Base-by-base conservation (phyloP, 805 yeast species). In the Kazachstania kunashirensis region DNA sequence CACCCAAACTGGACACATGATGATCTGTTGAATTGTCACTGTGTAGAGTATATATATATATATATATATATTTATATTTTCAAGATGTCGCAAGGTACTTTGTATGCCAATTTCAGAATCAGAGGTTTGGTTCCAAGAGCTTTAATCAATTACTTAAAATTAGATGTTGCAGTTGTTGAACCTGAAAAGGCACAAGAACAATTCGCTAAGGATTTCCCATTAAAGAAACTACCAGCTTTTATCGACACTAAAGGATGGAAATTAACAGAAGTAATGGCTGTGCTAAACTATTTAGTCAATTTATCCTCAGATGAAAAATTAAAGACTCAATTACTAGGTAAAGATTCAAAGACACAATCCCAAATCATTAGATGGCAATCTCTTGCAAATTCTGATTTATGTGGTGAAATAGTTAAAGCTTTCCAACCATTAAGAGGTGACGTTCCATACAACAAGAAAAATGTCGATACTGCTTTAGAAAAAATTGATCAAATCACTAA, bases 21-120 rank as follows among this genome's bases (percentile, higher is more conserved):
- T n/a, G n/a, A n/a, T n/a, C n/a, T n/a, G n/a, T n/a, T n/a, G n/a
- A n/a, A n/a, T n/a, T n/a, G n/a, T n/a, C n/a, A n/a, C n/a, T n/a
- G n/a, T n/a, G n/a, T n/a, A n/a, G n/a, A n/a, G n/a, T n/a, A n/a
- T n/a, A n/a, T n/a, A n/a, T n/a, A n/a, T n/a, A n/a, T n/a, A n/a
- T n/a, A n/a, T n/a, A n/a, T n/a, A n/a, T n/a, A n/a, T n/a, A n/a
- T n/a, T n/a, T n/a, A n/a, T n/a, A n/a, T n/a, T n/a, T n/a, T n/a
- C n/a, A n/a, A n/a, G n/a, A 80, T 80, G 88, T 73, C 86, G 33
- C 70, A 67, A 58, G 84, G 85, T 55, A 77, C 79, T 48, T 63
- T 79, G 52, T 80, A 68, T 64, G 66, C 63, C 34, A 58, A 53
- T 44, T 59, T 50, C 46, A 61, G 58, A 50, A 61, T 63, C 48